Percentiles rank a stretch among this genome's conserved stretches.
These are phyloP conservation scores for Fusarium globosum DNA, from an alignment of 2,329 filamentous ascomycete species.

Conservation along the genomic window DNA sequence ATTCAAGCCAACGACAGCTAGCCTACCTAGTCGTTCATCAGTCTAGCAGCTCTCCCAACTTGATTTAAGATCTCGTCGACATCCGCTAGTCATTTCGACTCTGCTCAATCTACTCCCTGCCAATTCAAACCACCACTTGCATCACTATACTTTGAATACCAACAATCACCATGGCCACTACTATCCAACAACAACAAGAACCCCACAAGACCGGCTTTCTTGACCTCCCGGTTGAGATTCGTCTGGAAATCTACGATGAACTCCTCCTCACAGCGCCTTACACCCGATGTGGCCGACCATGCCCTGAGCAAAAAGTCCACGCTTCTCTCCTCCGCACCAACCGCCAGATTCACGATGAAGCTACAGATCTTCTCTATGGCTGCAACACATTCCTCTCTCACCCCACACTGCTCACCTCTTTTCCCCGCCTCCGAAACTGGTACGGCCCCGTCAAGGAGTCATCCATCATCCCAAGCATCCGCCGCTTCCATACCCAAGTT, in stretches of 20 bases:
- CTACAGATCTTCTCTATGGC: conserved; percentile 55
- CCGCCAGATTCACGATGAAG: conserved; percentile 56
- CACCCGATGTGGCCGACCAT: conserved; percentile 36
- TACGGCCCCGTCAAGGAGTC: conserved; percentile 48
- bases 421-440: conserved; percentile 53
- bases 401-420: conserved; percentile 52
- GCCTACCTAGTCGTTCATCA: conserved; percentile 10
- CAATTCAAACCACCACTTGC: background rate
- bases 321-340: conserved; percentile 55
- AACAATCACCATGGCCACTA: conserved; percentile 37
- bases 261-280: conserved; percentile 54
- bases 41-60: conserved; percentile 17
- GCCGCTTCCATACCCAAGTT: conserved; percentile 53
- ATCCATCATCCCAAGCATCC: conserved; percentile 49
- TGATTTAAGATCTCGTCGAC: conserved; percentile 19
- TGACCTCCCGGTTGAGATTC: conserved; percentile 58
- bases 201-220: conserved; percentile 49
- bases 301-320: conserved; percentile 44
- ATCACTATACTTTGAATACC: background rate
- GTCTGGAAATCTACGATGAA: conserved; percentile 58
- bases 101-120: background rate
- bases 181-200: conserved; percentile 32
- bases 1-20: conserved; percentile 17
- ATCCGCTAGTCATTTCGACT: conserved; percentile 7
- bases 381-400: conserved; percentile 59